Evolutionary conservation across 1,284 basidiomycete species (phyloP).

Genomic region (Tremellales sp.): DNA sequence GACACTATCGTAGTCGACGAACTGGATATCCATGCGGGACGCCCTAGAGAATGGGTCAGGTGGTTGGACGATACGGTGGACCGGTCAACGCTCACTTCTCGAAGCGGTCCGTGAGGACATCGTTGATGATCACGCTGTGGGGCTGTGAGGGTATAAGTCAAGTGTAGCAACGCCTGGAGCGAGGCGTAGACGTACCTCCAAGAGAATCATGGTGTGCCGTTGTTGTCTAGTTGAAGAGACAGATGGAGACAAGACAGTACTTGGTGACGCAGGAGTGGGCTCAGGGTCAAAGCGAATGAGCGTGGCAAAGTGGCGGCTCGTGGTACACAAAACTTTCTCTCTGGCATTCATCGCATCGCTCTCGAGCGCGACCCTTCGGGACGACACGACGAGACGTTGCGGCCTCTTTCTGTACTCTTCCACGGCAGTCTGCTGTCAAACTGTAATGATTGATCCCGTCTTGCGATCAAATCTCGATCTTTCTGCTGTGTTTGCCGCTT

Average conservation of each 20-base stretch:
- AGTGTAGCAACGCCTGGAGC: slow-evolving; percentile 2
- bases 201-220: slow-evolving; percentile 65
- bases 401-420: too few species aligned
- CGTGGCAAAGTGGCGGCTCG: too few species aligned
- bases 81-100: slow-evolving; percentile 60
- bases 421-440: too few species aligned
- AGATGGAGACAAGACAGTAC: background rate
- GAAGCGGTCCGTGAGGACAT: slow-evolving; percentile 84
- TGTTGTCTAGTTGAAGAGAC: background rate
- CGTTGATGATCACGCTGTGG: slow-evolving; percentile 88
- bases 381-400: too few species aligned
- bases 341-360: too few species aligned
- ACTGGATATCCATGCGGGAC: slow-evolving; percentile 84
- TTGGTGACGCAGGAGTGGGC: too few species aligned
- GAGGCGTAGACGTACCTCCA: slow-evolving; percentile 55
- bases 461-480: too few species aligned
- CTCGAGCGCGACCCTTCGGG: too few species aligned
- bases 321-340: too few species aligned
- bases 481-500: too few species aligned
- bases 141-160: slow-evolving; percentile 57
- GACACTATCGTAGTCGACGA: slow-evolving; percentile 97
- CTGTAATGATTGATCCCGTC: too few species aligned
- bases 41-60: slow-evolving; percentile 56
- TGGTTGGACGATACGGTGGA: background rate
- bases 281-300: too few species aligned